These are phyloP conservation scores for Tulasnella sp. DNA, from an alignment of 768 basidiomycete species.

Conservation along the genomic window DNA sequence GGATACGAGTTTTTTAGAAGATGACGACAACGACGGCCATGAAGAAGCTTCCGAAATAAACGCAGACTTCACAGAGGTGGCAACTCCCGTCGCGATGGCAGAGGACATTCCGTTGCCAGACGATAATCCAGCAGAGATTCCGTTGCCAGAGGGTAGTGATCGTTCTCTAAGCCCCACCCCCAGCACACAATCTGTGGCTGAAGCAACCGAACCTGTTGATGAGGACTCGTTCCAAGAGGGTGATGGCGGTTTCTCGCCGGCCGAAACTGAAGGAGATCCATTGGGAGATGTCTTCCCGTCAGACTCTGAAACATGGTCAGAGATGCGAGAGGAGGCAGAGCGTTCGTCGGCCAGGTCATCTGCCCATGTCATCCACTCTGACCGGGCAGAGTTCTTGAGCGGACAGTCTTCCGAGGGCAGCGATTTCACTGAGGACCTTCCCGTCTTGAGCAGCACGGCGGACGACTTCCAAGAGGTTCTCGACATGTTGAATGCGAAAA, in stretches of 20 bases:
- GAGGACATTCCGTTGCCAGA: too few species aligned
- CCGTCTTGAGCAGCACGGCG: background rate
- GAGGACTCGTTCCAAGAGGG: too few species aligned
- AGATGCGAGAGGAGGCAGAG: background rate
- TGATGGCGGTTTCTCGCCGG: too few species aligned
- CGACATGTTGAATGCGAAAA: conserved; percentile 9
- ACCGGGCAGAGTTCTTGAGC: background rate
- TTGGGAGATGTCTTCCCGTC: conserved; percentile 20
- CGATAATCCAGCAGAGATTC: too few species aligned
- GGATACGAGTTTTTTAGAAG: background rate
- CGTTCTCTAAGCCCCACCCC: too few species aligned
- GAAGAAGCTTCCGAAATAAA: background rate
- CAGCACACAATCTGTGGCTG: too few species aligned
- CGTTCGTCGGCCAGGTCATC: background rate
- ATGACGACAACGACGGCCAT: background rate
- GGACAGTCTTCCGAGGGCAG: background rate
- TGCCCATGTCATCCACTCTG: background rate
- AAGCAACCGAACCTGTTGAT: too few species aligned
- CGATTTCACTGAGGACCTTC: conserved; percentile 12
- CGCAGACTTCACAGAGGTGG: too few species aligned
- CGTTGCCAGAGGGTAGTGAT: too few species aligned
- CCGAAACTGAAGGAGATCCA: conserved; percentile 8
- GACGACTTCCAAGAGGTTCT: conserved; percentile 14
- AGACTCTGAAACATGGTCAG: conserved; percentile 16
- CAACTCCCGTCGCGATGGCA: too few species aligned